A percentile compares a stretch with the other conserved stretches of the same genome.
These are phyloP conservation scores for Candida tropicalis DNA, from an alignment of 1,139 yeast genomes.

Conservation along the genomic window DNA sequence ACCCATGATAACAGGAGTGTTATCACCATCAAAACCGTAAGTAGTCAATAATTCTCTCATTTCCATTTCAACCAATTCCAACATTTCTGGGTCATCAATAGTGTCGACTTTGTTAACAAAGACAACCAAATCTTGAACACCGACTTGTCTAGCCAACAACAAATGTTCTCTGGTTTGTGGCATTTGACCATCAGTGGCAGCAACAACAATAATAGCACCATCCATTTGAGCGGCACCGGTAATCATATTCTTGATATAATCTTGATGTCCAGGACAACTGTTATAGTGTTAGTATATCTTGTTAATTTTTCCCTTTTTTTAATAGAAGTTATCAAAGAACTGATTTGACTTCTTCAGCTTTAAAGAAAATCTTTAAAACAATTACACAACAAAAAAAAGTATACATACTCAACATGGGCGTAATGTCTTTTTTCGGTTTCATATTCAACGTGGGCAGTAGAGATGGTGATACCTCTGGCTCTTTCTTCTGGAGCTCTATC, in stretches of 20 bases:
- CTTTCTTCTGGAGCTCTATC: slow-evolving; percentile 99
- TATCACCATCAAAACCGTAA: slow-evolving; percentile 97
- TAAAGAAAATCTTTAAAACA: no score
- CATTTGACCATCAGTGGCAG: slow-evolving; percentile 99
- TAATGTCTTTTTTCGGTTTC: slow-evolving; percentile 92
- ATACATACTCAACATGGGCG: slow-evolving; percentile 75
- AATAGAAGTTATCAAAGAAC: slow-evolving; percentile 1
- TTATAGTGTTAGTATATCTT: no score
- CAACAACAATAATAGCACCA: slow-evolving; percentile 99
- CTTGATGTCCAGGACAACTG: slow-evolving; percentile 75
- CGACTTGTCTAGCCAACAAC: slow-evolving; percentile 98
- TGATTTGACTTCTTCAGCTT: no score
- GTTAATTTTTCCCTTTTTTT: no score
- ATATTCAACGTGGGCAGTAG: slow-evolving; percentile 96
- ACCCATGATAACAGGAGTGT: slow-evolving; percentile 98
- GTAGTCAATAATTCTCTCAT: slow-evolving; percentile 93
- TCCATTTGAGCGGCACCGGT: slow-evolving; percentile 99
- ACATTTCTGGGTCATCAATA: slow-evolving; percentile 98
- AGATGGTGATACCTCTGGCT: slow-evolving; percentile 99
- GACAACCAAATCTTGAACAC: slow-evolving; percentile 96
- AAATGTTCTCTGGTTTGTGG: slow-evolving; percentile 99
- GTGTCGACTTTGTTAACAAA: slow-evolving; percentile 98
- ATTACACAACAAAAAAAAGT: no score
- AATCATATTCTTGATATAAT: slow-evolving; percentile 98
- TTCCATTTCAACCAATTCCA: slow-evolving; percentile 99